Evolutionary conservation across 2,329 filamentous ascomycete species (phyloP), one percentile per base, ranked within the genome.

Genomic region (Balansia obtecta): DNA sequence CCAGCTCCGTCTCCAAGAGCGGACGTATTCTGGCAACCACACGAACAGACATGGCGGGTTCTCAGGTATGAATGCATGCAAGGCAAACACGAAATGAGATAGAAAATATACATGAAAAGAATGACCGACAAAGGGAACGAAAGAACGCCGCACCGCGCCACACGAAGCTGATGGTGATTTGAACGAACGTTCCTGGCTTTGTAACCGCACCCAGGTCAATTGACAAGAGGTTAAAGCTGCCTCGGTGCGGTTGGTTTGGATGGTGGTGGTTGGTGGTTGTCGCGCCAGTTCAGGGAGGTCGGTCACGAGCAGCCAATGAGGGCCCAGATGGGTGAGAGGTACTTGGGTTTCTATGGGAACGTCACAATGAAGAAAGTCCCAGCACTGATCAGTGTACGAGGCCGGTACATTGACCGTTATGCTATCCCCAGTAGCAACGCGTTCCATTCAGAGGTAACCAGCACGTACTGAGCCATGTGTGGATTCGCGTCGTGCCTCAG

Each of bases 21-120:
- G 91, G 91, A 59, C 91, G 84, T 60, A 98, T 86, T 58, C 93
- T 81, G 53, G 91, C 90, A 56, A 97, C 87, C 52, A 97, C 90
- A 63, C 88, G 79, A 57, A 96, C 87, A 54, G 76, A 77, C 80
- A 82, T 80, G 56, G 53, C 59, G 20, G 46, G 40, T 42, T 37
- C 32, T 18, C 39, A 41, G 39, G 48, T 55, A 52, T 52, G 50
- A 54, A 50, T 32, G 45, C 51, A 51, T 53, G 44, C 48, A 52
- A 38, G 34, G 50, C 45, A 57, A 52, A 46, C 51, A 27, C 49
- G 48, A 38, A 40, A 47, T 54, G 34, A 48, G 52, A 53, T 11
- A 53, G 53, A 49, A 30, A 43, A 27, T 33, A 43, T 16, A 50
- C 16, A 48, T 45, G 8, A 50, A 38, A 27, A 33, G 47, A 8